Base-by-base conservation (phyloP, 208 protist genomes). In the Kentomonas sorsogonicus region DNA sequence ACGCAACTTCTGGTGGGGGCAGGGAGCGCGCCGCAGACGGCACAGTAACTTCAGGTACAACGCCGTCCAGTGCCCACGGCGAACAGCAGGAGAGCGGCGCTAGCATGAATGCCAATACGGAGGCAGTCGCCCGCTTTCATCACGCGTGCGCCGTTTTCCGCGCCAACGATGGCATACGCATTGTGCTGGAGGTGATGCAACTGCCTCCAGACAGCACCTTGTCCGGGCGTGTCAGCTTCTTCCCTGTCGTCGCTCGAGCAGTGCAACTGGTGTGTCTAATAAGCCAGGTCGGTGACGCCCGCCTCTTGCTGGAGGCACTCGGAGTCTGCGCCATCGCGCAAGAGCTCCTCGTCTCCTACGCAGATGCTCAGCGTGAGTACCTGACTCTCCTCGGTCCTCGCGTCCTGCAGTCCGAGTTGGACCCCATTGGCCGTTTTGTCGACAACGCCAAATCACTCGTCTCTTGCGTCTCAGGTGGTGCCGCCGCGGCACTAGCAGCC, bases 231-330 rank as follows among this genome's bases (percentile, higher is more conserved):
- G 68, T 91, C 33, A 69, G 74, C 44, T 77, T 82, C 74, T 94
- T 94, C 66, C 87, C 87, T 11, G 74, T 94, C 5, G 65, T 94
- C 16, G 84, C 87, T 44, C 77, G 84, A 16, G 87, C 74, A 34
- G 69, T 94, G 40, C 81, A 91, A 62, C 51, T 94, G 53, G 82
- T 91, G 78, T 81, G 74, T 6, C 74, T 71, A 41, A 71, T 94
- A 25, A 60, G 76, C 34, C 79, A 77, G 20, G 87, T 86, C 64
- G 79, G 75, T 25, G 84, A 94, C 55, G 91, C 87, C 15, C 54
- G 60, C 46, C 61, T 72, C 33, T 77, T 94, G 46, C 88, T 94
- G 62, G 79, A 90, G 55, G 79, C 83, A 25, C 69, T 94, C 18
- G 82, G 77, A 5, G 79, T 91, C 15, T 79, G 79, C 60, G 67